Conservation (phyloP, 352 stramenopile genomes). For the Phytophthora multivora region DNA sequence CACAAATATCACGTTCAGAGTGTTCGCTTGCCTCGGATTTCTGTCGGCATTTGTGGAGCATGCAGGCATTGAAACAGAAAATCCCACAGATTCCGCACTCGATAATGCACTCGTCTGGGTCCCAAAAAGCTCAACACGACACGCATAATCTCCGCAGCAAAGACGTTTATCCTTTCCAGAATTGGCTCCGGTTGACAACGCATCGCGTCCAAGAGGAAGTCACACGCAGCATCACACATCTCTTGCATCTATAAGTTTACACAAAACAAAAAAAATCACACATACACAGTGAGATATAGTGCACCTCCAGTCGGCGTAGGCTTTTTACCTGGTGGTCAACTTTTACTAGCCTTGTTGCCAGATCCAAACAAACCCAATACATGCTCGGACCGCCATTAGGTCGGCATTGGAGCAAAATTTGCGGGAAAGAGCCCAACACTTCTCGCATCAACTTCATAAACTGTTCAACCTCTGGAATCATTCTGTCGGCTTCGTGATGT, state of each 20-base stretch:
- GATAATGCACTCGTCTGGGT: conserved; percentile 51
- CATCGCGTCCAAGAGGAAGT: conserved; percentile 62
- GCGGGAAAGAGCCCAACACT: conserved; percentile 51
- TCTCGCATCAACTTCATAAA: conserved; percentile 51
- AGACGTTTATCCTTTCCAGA: conserved; percentile 39
- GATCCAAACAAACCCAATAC: conserved; percentile 48
- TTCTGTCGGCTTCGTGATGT: conserved; percentile 37
- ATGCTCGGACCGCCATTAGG: conserved; percentile 31
- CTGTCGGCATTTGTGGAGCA: conserved; percentile 49
- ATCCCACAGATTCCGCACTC: conserved; percentile 60
- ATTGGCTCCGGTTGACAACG: conserved; percentile 34
- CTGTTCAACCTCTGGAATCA: conserved; percentile 58
- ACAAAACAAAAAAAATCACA: not conserved
- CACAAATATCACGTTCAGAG: not conserved
- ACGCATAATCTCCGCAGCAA: conserved; percentile 46
- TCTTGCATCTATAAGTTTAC: conserved; percentile 46
- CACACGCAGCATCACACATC: conserved; percentile 67
- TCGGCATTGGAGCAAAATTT: conserved; percentile 32
- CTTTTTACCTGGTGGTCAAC: conserved; percentile 59
- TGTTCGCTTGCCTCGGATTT: conserved; percentile 41
- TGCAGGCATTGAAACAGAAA: conserved; percentile 81
- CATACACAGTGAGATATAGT: not conserved
- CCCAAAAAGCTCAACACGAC: conserved; percentile 57
- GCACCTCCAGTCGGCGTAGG: not conserved
- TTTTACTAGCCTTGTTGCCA: conserved; percentile 55